A percentile compares a stretch with the other conserved stretches of the same genome.
Conservation (phyloP, 768 basidiomycete species). For the Mycena polygramma region DNA sequence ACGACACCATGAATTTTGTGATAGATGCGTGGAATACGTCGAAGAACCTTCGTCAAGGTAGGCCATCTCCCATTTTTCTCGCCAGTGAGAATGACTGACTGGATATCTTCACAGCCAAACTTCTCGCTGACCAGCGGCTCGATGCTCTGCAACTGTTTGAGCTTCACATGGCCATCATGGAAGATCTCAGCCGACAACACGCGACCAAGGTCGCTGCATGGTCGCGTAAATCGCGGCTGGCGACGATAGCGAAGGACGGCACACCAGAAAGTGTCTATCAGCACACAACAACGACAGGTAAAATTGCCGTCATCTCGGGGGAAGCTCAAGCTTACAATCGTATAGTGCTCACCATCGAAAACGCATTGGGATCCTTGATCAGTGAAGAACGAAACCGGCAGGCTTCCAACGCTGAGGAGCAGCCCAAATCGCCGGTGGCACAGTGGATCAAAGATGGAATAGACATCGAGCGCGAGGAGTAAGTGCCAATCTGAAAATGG, state of each 20-base stretch:
- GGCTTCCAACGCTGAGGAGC: background rate
- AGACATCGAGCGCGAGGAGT: slow-evolving; percentile 23
- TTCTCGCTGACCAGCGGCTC: slow-evolving; percentile 16
- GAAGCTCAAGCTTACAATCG: background rate
- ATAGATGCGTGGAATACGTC: slow-evolving; percentile 22
- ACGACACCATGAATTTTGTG: slow-evolving; percentile 27
- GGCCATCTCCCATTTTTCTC: background rate
- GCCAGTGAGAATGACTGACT: background rate
- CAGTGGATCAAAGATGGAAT: slow-evolving; percentile 30
- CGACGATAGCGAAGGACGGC: background rate
- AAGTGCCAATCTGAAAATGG: background rate
- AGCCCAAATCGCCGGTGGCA: slow-evolving; percentile 4
- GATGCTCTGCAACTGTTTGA: slow-evolving; percentile 22
- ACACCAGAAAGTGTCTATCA: slow-evolving; percentile 21
- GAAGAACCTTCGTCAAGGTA: slow-evolving; percentile 21
- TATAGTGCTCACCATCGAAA: slow-evolving; percentile 24
- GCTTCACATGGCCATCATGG: slow-evolving; percentile 21
- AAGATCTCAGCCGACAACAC: slow-evolving; percentile 24
- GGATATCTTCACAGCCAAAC: slow-evolving; percentile 2
- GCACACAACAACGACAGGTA: slow-evolving; percentile 7
- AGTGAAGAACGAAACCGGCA: slow-evolving; percentile 1
- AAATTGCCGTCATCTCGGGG: background rate
- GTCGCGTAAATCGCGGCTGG: background rate
- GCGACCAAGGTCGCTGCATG: slow-evolving; percentile 13
- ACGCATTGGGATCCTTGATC: slow-evolving; percentile 15